Evolutionary conservation across 176 grass and related monocot genomes (phyloP), one percentile per base, ranked within the genome.

Genomic region (Aegilops umbellulata): DNA sequence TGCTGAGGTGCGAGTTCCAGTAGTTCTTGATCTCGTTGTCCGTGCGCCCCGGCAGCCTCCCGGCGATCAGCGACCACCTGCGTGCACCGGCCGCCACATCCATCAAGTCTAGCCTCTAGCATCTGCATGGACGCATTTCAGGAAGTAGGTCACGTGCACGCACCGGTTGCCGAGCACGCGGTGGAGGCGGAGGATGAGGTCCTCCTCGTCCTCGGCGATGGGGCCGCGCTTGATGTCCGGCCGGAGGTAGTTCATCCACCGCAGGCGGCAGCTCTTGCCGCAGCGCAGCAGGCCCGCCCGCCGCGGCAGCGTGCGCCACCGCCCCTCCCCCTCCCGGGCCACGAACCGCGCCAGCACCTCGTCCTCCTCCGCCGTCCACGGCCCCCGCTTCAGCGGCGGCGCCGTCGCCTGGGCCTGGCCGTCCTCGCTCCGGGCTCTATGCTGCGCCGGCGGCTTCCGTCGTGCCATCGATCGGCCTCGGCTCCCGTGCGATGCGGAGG

Each of bases 11-110:
- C 10, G 89, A 90, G 80, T 96, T 93, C 94, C 91, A 91, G 85
- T 96, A 96, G 81, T 96, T 96, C 84, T 96, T 96, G 57, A 96
- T 91, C 85, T 96, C 94, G 75, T 96, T 96, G 80, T 96, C 94
- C 24, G 94, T 96, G 75, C 94, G 89, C 1, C 91, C 91, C 46
- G 94, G 94, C 65, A 96, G 90, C 51, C 94, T 91, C 29, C 89
- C 89, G 8, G 91, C 94, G 82, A 96, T 96, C 51, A 96, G 76
- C 20, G 91, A 93, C 94, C 94, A 96, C 88, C 94, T 95, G 60
- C 87, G 46, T 35, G 34, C 41, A 23, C 22, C 42, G 35, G 35
- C 35, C 35, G 16, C 13, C 8, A 19, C 85, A 35, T 9, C 23
- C 71, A 27, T 16, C 67, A 39, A 19, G 14, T 30, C 29, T 30